These are phyloP conservation scores for Symbiodinium pilosum DNA, from an alignment of 73 alveolate genomes.

Conservation along the genomic window DNA sequence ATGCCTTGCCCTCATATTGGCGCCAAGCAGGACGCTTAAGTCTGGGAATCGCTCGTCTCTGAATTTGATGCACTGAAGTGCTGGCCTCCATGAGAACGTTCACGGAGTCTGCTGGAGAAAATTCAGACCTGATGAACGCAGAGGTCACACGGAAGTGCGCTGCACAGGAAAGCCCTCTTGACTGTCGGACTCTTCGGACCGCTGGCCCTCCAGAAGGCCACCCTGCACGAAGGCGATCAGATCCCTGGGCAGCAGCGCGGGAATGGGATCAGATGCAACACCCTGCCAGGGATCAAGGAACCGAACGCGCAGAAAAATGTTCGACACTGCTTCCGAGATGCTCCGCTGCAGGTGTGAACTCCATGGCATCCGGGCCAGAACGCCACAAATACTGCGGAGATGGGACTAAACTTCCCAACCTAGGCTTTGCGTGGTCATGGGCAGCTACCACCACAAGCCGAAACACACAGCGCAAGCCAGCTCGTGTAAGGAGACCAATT, in stretches of 20 bases:
- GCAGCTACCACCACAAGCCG: neutral
- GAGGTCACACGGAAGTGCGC: neutral
- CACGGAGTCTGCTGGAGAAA: conserved; percentile 38
- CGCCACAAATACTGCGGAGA: conserved; percentile 71
- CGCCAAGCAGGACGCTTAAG: too few species aligned
- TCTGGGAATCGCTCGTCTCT: too few species aligned
- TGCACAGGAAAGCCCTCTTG: neutral
- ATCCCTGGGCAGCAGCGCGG: neutral
- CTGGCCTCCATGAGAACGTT: conserved; percentile 70
- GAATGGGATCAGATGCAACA: too few species aligned
- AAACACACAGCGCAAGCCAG: neutral
- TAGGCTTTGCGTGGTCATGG: neutral
- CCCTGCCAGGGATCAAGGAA: too few species aligned
- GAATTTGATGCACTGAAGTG: too few species aligned
- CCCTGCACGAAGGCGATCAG: conserved; percentile 72
- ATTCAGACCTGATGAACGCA: conserved; percentile 14
- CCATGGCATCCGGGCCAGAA: conserved; percentile 54
- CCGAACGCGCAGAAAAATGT: neutral
- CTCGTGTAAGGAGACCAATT: neutral
- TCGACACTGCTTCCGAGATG: neutral
- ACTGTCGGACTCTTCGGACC: conserved; percentile 39
- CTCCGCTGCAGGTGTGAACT: conserved; percentile 38
- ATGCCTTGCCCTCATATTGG: neutral
- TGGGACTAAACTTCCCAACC: conserved; percentile 69
- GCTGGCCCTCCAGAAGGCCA: conserved; percentile 63